phyloP scores from a whole-genome alignment of 177 flowering plant genomes.

The Vitis hybrid region DNA sequence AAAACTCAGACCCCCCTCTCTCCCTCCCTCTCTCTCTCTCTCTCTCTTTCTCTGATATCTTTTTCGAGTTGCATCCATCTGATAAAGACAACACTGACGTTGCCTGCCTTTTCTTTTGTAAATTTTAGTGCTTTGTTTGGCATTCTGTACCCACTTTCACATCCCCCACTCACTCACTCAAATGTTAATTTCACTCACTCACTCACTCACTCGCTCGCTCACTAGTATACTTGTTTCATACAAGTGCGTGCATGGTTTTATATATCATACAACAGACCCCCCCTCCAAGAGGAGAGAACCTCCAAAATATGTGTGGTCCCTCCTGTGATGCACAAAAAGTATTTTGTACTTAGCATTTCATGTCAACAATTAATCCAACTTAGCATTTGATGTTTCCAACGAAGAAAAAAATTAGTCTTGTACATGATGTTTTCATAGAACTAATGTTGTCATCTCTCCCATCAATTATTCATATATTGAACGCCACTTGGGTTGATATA shows the following conservation, averaged over 20 bases:
- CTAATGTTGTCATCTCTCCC: too few relatives aligned
- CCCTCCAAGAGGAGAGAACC: too few relatives aligned
- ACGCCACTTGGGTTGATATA: too few relatives aligned
- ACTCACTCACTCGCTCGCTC: background rate
- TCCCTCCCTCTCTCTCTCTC: slow-evolving; percentile 3
- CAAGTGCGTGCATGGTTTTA: slow-evolving; percentile 19
- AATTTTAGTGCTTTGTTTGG: slow-evolving; percentile 21
- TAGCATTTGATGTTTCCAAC: too few relatives aligned
- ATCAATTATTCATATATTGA: too few relatives aligned
- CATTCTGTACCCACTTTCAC: background rate
- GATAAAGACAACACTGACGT: slow-evolving; percentile 28
- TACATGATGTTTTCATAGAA: too few relatives aligned
- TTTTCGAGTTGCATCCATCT: background rate
- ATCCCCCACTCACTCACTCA: background rate
- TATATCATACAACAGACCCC: background rate
- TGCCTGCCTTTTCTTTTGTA: slow-evolving; percentile 16
- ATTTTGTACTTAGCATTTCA: too few relatives aligned
- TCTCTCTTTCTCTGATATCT: background rate
- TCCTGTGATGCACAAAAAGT: too few relatives aligned
- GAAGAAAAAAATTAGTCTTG: too few relatives aligned
- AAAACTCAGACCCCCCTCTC: background rate
- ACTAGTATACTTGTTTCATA: slow-evolving; percentile 8
- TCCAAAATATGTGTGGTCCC: too few relatives aligned
- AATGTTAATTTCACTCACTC: background rate
- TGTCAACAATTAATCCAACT: too few relatives aligned